These are phyloP conservation scores for Saccharum spontaneum DNA, from an alignment of 176 grass and related monocot species.

Conservation along the genomic window DNA sequence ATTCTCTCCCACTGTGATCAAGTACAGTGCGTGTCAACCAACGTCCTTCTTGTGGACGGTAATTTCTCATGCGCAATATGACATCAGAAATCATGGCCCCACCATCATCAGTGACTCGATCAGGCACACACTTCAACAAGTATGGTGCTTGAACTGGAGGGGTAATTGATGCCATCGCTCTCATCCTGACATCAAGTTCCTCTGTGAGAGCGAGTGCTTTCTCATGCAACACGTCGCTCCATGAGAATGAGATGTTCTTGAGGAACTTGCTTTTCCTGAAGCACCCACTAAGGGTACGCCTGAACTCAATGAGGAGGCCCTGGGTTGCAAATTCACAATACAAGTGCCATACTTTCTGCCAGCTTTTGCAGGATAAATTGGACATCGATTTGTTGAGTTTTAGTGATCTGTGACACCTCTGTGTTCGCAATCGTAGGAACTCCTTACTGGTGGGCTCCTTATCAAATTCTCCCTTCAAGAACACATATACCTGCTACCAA, in stretches of 20 bases:
- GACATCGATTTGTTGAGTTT: conserved; percentile 56
- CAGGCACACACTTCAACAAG: conserved; percentile 86
- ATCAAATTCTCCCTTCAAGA: conserved; percentile 78
- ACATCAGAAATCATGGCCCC: conserved; percentile 97
- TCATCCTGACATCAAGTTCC: conserved; percentile 47
- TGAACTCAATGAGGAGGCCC: conserved; percentile 64
- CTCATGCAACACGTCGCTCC: conserved; percentile 75
- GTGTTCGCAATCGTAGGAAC: conserved; percentile 57
- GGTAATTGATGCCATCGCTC: conserved; percentile 69
- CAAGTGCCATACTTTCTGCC: conserved; percentile 73
- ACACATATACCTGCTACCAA: conserved; percentile 68
- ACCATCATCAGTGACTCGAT: conserved; percentile 86
- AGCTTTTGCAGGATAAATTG: conserved; percentile 58
- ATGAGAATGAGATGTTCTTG: conserved; percentile 61
- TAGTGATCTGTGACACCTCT: conserved; percentile 75
- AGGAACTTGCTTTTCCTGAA: conserved; percentile 69
- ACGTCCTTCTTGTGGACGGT: conserved; percentile 83
- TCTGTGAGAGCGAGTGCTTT: conserved; percentile 44
- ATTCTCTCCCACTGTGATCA: conserved; percentile 80
- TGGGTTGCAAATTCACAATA: conserved; percentile 88
- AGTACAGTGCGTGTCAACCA: conserved; percentile 89
- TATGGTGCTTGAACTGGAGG: conserved; percentile 86
- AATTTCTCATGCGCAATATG: conserved; percentile 71
- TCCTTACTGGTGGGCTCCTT: conserved; percentile 38
- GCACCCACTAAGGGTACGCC: conserved; percentile 43